Percentiles rank a stretch among this genome's conserved stretches.
Evolutionary conservation across 352 stramenopile species (phyloP).

Genomic region (Globisporangium paroecandrum): DNA sequence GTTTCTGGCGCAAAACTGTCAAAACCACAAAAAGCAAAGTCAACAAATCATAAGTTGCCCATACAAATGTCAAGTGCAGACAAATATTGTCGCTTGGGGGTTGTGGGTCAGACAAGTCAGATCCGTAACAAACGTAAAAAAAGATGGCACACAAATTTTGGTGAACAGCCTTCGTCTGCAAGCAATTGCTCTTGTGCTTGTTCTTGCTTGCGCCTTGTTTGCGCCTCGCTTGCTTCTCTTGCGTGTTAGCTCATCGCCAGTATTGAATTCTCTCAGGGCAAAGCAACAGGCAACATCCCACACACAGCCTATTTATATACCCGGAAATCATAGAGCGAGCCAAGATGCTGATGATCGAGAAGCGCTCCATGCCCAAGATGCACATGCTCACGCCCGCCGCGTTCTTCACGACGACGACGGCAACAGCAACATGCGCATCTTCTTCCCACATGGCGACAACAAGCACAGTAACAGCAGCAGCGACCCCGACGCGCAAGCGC

Average conservation of each 20-base stretch:
- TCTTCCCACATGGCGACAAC: not conserved
- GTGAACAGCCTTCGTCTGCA: not conserved
- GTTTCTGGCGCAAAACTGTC: not conserved
- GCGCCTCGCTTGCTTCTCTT: not conserved
- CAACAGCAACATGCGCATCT: not conserved
- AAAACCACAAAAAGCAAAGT: not conserved
- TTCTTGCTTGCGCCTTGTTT: no score
- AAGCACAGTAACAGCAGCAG: not conserved
- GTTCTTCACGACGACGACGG: conserved; percentile 1
- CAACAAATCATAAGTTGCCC: not conserved
- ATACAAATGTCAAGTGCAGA: not conserved
- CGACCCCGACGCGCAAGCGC: conserved; percentile 34
- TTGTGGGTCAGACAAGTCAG: not conserved
- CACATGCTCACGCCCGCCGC: conserved; percentile 14
- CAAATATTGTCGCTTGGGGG: not conserved
- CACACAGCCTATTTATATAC: conserved; percentile 6
- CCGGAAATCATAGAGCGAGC: not conserved
- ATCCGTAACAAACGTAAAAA: not conserved
- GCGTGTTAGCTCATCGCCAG: not conserved
- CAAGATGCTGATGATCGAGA: conserved; percentile 18
- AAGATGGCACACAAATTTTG: conserved; percentile 1
- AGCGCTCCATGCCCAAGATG: conserved; percentile 13
- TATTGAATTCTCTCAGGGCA: not conserved
- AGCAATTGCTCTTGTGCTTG: no score
- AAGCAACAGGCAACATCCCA: not conserved